Evolutionary conservation across 192 early-diverging fungal genomes (phyloP).

Genomic region (Rhizoclosmatium globosum): DNA sequence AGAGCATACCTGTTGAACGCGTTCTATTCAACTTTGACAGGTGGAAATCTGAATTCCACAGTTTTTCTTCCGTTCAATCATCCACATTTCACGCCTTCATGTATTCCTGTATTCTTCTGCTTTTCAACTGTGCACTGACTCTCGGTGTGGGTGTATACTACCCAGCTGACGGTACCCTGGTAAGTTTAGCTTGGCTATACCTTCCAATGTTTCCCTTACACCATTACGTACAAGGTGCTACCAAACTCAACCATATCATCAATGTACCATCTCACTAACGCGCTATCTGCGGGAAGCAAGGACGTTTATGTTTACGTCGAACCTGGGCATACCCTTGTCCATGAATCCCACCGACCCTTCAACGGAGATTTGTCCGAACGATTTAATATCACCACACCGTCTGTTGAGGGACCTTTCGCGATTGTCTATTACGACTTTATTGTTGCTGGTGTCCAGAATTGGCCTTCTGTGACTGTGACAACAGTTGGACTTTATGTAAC

Average conservation of each 20-base stretch:
- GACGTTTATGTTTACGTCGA: slow-evolving; percentile 29
- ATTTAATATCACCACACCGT: slow-evolving; percentile 2
- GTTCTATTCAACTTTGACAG: no score
- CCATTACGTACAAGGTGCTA: background rate
- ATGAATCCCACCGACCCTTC: background rate
- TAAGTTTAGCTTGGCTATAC: background rate
- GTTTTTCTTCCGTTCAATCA: background rate
- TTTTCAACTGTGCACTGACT: background rate
- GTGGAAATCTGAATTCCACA: background rate
- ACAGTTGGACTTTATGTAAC: background rate
- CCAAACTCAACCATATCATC: background rate
- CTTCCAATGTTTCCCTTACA: background rate
- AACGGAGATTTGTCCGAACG: background rate
- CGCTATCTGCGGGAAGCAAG: slow-evolving; percentile 10
- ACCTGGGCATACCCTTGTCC: slow-evolving; percentile 14
- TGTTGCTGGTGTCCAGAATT: slow-evolving; percentile 5
- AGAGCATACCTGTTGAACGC: no score
- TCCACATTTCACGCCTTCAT: background rate
- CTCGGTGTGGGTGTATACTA: background rate
- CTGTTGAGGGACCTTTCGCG: background rate
- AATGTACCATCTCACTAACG: slow-evolving; percentile 13
- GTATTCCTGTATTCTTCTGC: background rate
- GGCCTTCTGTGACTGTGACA: slow-evolving; percentile 6
- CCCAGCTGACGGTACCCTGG: background rate
- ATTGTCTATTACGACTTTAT: slow-evolving; percentile 24